These are phyloP conservation scores for Penicillium paradoxum DNA, from an alignment of 495 filamentous ascomycete genomes.

Conservation along the genomic window DNA sequence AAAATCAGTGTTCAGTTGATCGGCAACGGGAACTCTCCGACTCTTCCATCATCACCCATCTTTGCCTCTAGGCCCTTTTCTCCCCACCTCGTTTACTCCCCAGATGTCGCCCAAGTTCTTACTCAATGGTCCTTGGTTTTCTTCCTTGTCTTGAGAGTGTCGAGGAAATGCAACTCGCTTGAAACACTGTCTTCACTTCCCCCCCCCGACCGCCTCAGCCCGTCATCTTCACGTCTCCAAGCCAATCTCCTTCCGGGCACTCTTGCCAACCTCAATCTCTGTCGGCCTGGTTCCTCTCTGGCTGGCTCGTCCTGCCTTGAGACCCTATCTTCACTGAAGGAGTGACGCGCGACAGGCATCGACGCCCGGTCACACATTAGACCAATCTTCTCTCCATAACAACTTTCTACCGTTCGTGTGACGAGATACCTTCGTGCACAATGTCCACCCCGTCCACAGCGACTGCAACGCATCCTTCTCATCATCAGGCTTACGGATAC, in stretches of 20 bases:
- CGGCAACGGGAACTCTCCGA: slow-evolving; percentile 16
- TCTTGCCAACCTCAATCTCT: slow-evolving; percentile 15
- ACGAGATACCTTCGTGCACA: slow-evolving; percentile 32
- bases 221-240: slow-evolving; percentile 25
- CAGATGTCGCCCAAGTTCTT: slow-evolving; percentile 3
- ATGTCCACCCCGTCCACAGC: slow-evolving; percentile 88
- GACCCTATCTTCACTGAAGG: slow-evolving; percentile 37
- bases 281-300: slow-evolving; percentile 2
- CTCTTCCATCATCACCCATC: slow-evolving; percentile 10
- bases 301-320: not conserved
- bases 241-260: slow-evolving; percentile 1
- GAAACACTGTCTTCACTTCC: slow-evolving; percentile 8
- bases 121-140: slow-evolving; percentile 18
- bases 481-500: slow-evolving; percentile 64
- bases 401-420: slow-evolving; percentile 48
- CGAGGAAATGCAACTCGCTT: slow-evolving; percentile 20
- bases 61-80: slow-evolving; percentile 8
- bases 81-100: slow-evolving; percentile 9
- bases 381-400: slow-evolving; percentile 55
- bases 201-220: slow-evolving; percentile 10
- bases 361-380: slow-evolving; percentile 43
- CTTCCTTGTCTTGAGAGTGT: slow-evolving; percentile 15
- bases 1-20: not conserved
- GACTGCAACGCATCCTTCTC: slow-evolving; percentile 68
- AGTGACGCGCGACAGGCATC: slow-evolving; percentile 36